phyloP scores from a whole-genome alignment of 352 stramenopile genomes.

The Thraustochytrium striatum region DNA sequence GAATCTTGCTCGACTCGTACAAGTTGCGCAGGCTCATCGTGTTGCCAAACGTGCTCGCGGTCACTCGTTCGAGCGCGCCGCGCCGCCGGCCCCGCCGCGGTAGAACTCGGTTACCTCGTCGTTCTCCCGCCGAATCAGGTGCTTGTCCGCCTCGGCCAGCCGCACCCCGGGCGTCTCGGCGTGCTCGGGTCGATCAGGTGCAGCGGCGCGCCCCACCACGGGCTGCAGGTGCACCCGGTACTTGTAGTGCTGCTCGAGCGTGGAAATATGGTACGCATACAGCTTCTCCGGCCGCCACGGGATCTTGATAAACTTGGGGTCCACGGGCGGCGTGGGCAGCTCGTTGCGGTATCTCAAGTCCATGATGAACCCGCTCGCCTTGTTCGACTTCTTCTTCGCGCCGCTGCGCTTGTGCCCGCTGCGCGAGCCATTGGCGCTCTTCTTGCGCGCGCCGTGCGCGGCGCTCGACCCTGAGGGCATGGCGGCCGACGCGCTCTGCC shows the following conservation, averaged over 20 bases:
- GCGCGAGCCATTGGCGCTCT: not conserved
- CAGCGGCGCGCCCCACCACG: not conserved
- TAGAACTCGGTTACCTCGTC: conserved; percentile 13
- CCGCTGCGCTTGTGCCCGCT: not conserved
- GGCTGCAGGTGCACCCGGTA: conserved; percentile 40
- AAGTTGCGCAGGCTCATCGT: conserved; percentile 44
- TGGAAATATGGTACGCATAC: conserved; percentile 47
- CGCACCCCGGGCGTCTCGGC: conserved; percentile 2
- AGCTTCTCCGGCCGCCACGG: conserved; percentile 31
- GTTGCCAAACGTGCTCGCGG: conserved; percentile 27
- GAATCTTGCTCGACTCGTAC: conserved; percentile 5
- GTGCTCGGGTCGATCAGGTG: conserved; percentile 45
- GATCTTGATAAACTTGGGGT: conserved; percentile 47
- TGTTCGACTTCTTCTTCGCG: not conserved
- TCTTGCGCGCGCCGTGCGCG: too few relatives aligned
- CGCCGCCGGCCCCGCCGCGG: not conserved
- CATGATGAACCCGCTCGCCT: conserved; percentile 19
- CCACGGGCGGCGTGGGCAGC: conserved; percentile 11
- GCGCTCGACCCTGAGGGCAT: too few relatives aligned
- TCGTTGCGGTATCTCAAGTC: conserved; percentile 42
- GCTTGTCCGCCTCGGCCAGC: not conserved
- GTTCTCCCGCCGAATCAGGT: conserved; percentile 30
- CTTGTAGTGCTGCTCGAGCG: conserved; percentile 38
- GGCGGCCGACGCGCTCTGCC: too few relatives aligned
- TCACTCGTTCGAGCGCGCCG: not conserved